Evolutionary conservation across 768 basidiomycete species (phyloP), one percentile per base, ranked within the genome.

Genomic region (Lanmaoa rubissima): DNA sequence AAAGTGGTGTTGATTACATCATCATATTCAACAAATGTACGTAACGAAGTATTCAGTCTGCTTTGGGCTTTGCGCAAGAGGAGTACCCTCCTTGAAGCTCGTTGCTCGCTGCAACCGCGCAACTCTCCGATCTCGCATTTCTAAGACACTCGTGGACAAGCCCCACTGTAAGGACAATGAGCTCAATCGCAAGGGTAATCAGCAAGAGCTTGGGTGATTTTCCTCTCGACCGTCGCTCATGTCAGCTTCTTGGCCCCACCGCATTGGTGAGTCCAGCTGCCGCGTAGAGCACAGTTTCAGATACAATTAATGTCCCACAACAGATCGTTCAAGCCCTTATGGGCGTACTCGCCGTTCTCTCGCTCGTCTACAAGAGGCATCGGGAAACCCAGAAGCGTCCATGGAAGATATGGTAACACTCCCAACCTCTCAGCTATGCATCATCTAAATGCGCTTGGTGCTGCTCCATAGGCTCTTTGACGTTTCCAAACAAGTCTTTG

Each of bases 281-380:
- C 57, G 17, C 26, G 6, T 10, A 31, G n/a, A 31, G 2, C 47
- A 3, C 45, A 26, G 46, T 13, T 19, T 16, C 48, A 41, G 28
- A 16, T n/a, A 5, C 59, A 38, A 24, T 26, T 14, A 26, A 41
- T 48, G 28, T 51, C 32, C 8, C 42, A 13, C 13, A 5, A 7
- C 28, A 92, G 90, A 75, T 87, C 52, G 88, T 94, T 19, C 92
- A 98, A 75, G 89, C 70, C 4, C 78, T 92, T 21, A 87, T 98
- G 87, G 96, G 94, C n/a, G 71, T 94, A 17, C 74, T 98, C 32
- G 94, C 96, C n/a, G 79, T 98, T 34, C 77, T 86, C 17, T 93
- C 92, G 3, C 78, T 98, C 46, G 81, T 98, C 5, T 86, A 86
- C 67, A 98, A 98, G 70, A 79, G 96, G 54, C 90, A 95, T 54